Evolutionary conservation across 345 rosid genomes (phyloP), one percentile per base, ranked within the genome.

Genomic region (Gossypium turneri): DNA sequence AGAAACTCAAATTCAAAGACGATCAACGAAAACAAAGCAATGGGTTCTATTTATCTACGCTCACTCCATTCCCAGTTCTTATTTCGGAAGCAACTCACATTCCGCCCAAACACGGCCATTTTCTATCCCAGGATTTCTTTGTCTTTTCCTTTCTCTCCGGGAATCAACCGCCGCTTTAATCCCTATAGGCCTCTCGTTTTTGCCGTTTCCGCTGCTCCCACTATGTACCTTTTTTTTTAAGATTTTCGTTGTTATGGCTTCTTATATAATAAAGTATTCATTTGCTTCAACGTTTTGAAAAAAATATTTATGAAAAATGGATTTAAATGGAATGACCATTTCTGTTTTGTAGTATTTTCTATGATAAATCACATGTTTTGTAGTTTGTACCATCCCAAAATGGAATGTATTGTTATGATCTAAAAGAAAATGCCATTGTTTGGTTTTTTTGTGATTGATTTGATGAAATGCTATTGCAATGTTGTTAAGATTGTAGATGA

Each of bases 131-230:
- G 87, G 70, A 34, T 78, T 25, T 5, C 72, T 12, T 75, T 81
- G 74, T 82, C 86, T n/a, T 67, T 20, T 5, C 53, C 17, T 25
- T 20, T 47, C 17, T 34, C 56, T 2, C 74, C 55, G 27, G 67
- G 52, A 55, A 63, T 13, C 68, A 56, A 44, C 51, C 45, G n/a
- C 15, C 47, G 17, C 29, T 75, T 19, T 67, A 41, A 25, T 51
- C 72, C 7, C 47, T 62, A 59, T 41, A 17, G 11, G 25, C 60
- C 78, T 5, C 73, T 86, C 51, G 51, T 82, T 64, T 82, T 76
- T 41, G 79, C 80, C 20, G 85, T 74, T 81, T 88, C 90, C 50
- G 74, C 88, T 17, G 67, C 89, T 57, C 77, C 82, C 73, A 77
- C 83, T 12, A 89, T 87, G 93, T 88, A 41, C 71, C 9, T 58